Conservation (phyloP, 495 filamentous ascomycete genomes). For the Podospora bellae-mahoneyi region DNA sequence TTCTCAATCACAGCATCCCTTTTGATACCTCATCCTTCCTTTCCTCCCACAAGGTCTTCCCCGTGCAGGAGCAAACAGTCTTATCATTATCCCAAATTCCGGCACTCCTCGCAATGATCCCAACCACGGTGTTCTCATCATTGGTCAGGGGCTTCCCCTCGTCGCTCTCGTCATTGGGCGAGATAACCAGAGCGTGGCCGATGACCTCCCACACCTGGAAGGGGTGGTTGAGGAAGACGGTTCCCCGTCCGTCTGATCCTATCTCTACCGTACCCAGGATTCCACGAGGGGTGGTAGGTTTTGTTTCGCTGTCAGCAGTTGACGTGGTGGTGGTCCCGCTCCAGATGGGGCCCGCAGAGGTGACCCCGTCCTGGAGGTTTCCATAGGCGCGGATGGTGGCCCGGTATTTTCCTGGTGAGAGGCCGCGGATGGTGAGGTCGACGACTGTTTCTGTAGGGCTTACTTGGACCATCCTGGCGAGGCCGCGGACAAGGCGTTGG, state of each 20-base stretch:
- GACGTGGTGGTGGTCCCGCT: slow-evolving; percentile 33
- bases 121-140: slow-evolving; percentile 79
- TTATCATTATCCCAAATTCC: slow-evolving; percentile 99
- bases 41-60: slow-evolving; percentile 98
- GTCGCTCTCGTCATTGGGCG: slow-evolving; percentile 52
- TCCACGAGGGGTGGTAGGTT: slow-evolving; percentile 45
- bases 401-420: slow-evolving; percentile 75
- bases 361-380: slow-evolving; percentile 79
- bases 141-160: slow-evolving; percentile 54
- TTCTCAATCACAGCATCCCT: slow-evolving; percentile 67
- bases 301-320: neutral
- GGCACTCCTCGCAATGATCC: slow-evolving; percentile 89
- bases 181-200: slow-evolving; percentile 82
- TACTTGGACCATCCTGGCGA: slow-evolving; percentile 80
- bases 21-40: slow-evolving; percentile 80
- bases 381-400: slow-evolving; percentile 83
- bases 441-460: slow-evolving; percentile 71
- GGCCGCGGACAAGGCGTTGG: slow-evolving; percentile 59
- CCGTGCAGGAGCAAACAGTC: slow-evolving; percentile 89
- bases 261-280: slow-evolving; percentile 72
- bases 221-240: slow-evolving; percentile 72
- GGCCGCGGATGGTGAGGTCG: slow-evolving; percentile 81
- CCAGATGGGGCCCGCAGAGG: slow-evolving; percentile 83
- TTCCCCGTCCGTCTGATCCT: slow-evolving; percentile 62
- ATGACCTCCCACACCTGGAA: slow-evolving; percentile 95